Conservation (phyloP, 441 rosid genomes). For the Gossypium lobatum region DNA sequence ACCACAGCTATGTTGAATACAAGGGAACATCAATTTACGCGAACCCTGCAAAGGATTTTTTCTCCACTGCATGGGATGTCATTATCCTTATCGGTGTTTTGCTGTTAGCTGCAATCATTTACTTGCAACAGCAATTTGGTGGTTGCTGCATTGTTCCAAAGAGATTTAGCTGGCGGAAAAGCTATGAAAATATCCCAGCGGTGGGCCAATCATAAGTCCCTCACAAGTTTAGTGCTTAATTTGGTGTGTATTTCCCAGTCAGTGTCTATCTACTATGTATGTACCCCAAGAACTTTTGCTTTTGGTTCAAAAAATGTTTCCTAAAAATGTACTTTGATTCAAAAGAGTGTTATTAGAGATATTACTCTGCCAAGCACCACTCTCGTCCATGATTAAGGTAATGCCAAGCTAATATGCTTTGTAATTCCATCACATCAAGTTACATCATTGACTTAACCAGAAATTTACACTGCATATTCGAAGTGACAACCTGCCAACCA, state of each 20-base stretch:
- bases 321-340: no score
- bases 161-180: not conserved
- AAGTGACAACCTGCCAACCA: no score
- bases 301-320: no score
- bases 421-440: no score
- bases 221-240: not conserved
- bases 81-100: not conserved
- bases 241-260: not conserved
- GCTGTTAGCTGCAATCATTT: not conserved
- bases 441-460: no score
- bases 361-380: no score
- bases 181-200: not conserved
- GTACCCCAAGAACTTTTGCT: no score
- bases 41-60: not conserved
- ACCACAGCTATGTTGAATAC: constrained; percentile 3
- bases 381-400: no score
- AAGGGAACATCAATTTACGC: not conserved
- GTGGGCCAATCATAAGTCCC: not conserved
- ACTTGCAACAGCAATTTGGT: constrained; percentile 2
- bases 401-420: no score
- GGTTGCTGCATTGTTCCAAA: not conserved
- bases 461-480: no score
- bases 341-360: no score
- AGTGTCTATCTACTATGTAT: not conserved
- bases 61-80: constrained; percentile 7